Evolutionary conservation across 2,329 filamentous ascomycete species (phyloP), one percentile per base, ranked within the genome.

Genomic region (Fusarium virguliforme): DNA sequence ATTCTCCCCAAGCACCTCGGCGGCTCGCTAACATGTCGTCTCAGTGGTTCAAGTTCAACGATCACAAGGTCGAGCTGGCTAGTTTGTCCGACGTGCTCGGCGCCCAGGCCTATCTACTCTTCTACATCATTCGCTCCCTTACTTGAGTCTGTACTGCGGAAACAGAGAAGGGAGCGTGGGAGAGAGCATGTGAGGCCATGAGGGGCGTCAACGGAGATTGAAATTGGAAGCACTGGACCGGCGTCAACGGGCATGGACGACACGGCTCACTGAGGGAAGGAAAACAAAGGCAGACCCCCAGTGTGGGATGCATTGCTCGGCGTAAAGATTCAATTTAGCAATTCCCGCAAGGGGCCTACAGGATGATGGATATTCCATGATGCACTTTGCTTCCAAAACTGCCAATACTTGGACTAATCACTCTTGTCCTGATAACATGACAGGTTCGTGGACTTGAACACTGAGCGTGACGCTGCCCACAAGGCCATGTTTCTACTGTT

Each of bases 31-130:
- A 70, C 55, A 26, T 32, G 69, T 32, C 41, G 10, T 78, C 67
- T 15, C 72, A 97, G 87, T 98, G 95, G 95, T 97, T 97, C 80
- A 90, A 93, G 61, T 98, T 98, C 82, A 97, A 98, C 77, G 95
- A 98, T 78, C 95, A 96, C 79, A 94, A 94, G 79, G 95, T 98
- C 26, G 93, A 95, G 67, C 79, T 95, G 62, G 95, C 94, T 3
- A 90, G 89, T 51, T 92, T 96, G 78, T 92, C 92, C 6, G 94
- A 98, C 65, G 95, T 98, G 4, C 85, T 98, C 43, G 88, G 88
- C 32, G 93, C 94, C 13, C 91, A 97, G 79, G 94, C 95, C 0
- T 98, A 98, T 80, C 85, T 98, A 63, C 84, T 98, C 59, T 97
- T 98, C 79, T 98, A 98, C 75, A 90, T 92, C 59, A 89, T 92